These are phyloP conservation scores for Solanum medicagineum DNA, from an alignment of 257 asterid genomes.

Conservation along the genomic window DNA sequence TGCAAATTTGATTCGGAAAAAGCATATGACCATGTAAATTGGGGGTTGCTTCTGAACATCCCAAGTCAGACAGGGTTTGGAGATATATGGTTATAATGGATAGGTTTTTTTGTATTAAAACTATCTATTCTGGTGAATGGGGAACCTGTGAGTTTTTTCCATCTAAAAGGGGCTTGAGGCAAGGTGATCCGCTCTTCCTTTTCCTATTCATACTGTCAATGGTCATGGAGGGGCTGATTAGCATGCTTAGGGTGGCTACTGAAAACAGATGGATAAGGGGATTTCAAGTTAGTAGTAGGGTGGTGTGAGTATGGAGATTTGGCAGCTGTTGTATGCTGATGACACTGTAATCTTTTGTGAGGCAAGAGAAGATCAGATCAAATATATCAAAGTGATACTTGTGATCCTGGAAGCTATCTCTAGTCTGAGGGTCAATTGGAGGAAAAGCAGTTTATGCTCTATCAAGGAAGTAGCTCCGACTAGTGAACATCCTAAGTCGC, in stretches of 20 bases:
- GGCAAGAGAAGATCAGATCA: background rate
- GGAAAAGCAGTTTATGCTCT: background rate
- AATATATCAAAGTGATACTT: background rate
- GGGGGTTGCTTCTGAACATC: too few relatives aligned
- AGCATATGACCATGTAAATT: too few relatives aligned
- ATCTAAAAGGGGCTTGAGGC: background rate
- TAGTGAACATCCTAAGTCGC: background rate
- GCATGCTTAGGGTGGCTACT: background rate
- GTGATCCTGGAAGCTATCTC: background rate
- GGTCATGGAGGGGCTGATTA: background rate
- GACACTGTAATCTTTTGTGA: background rate
- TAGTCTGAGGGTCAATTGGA: background rate
- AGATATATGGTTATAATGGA: too few relatives aligned
- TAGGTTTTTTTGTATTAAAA: background rate
- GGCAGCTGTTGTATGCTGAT: background rate
- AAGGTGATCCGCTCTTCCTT: background rate
- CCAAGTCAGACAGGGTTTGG: too few relatives aligned
- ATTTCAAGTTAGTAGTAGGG: background rate
- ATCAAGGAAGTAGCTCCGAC: too few relatives aligned
- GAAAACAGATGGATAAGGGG: background rate
- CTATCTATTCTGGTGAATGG: background rate
- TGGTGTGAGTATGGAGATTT: background rate
- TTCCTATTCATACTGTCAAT: background rate
- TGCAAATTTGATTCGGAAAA: too few relatives aligned
- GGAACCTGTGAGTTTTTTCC: background rate